These are phyloP conservation scores for Cucurbitaria berberidis DNA, from an alignment of 2,329 filamentous ascomycete species.

Conservation along the genomic window DNA sequence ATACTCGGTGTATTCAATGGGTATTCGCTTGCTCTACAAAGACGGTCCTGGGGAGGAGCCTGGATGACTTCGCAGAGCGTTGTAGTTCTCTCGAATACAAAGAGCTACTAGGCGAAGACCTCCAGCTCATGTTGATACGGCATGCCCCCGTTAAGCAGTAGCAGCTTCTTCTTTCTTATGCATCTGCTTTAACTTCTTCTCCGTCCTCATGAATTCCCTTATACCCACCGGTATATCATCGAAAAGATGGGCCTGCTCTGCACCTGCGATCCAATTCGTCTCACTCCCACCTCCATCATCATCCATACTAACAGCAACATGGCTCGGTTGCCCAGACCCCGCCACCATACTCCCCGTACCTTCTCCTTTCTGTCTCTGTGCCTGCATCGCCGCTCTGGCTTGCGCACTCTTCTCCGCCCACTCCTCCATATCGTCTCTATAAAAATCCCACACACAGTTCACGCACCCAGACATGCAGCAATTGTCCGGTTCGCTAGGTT, in stretches of 20 bases:
- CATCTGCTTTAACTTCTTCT: constrained; percentile 85
- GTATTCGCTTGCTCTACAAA: constrained; percentile 14
- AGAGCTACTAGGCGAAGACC: neutral
- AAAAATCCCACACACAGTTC: constrained; percentile 95
- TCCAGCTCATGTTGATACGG: constrained; percentile 4
- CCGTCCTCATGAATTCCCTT: constrained; percentile 94
- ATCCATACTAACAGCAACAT: constrained; percentile 70
- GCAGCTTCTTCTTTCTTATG: constrained; percentile 64
- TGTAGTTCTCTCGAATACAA: neutral
- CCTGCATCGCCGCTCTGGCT: constrained; percentile 63
- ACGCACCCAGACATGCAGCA: constrained; percentile 99
- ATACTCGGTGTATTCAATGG: constrained; percentile 11
- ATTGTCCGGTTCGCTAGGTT: constrained; percentile 90
- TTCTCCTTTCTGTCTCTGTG: constrained; percentile 33
- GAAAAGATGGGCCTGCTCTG: constrained; percentile 71
- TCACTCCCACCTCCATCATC: constrained; percentile 80
- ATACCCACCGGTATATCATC: constrained; percentile 87
- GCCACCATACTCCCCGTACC: constrained; percentile 46
- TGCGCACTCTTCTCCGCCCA: constrained; percentile 73
- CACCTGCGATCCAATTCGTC: constrained; percentile 63
- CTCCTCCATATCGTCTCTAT: constrained; percentile 88
- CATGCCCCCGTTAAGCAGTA: constrained; percentile 2
- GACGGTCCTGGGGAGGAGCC: neutral
- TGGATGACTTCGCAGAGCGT: neutral
- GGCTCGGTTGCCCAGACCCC: constrained; percentile 52